phyloP scores from a whole-genome alignment of 2,329 filamentous ascomycete species.

The Pseudopithomyces maydicus region DNA sequence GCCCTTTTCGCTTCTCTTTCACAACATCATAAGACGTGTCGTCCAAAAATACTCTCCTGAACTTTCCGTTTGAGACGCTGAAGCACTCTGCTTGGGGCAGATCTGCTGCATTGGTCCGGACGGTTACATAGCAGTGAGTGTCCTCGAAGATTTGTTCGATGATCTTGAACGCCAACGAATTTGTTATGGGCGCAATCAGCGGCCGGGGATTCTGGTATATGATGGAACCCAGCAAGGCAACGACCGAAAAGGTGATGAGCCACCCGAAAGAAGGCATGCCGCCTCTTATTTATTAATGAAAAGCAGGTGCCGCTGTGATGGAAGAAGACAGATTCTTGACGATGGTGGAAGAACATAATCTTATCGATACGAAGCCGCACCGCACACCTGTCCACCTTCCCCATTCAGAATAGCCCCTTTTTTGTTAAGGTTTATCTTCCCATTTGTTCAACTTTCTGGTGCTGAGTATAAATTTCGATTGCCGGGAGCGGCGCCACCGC shows the following conservation, averaged over 20 bases:
- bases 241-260: slow-evolving; percentile 29
- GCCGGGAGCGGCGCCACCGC: no score
- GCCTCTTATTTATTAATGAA: not conserved
- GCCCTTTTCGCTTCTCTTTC: slow-evolving; percentile 49
- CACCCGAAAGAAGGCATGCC: slow-evolving; percentile 27
- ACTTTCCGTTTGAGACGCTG: slow-evolving; percentile 58
- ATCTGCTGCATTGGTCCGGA: slow-evolving; percentile 50
- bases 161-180: slow-evolving; percentile 24
- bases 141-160: slow-evolving; percentile 30
- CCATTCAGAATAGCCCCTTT: not conserved
- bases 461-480: no score
- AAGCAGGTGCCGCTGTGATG: not conserved
- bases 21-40: slow-evolving; percentile 35
- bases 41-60: slow-evolving; percentile 54
- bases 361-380: slow-evolving; percentile 14
- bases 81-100: slow-evolving; percentile 58
- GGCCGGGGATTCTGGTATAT: slow-evolving; percentile 33
- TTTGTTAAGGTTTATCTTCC: not conserved
- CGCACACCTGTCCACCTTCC: slow-evolving; percentile 2
- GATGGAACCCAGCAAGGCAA: slow-evolving; percentile 31
- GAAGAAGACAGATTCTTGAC: not conserved
- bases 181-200: slow-evolving; percentile 20
- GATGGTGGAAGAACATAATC: not conserved
- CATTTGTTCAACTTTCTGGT: no score
- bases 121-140: slow-evolving; percentile 51